A percentile compares a stretch with the other conserved stretches of the same genome.
phyloP scores from a whole-genome alignment of 176 grass and related monocot genomes.

The Carex pumila region DNA sequence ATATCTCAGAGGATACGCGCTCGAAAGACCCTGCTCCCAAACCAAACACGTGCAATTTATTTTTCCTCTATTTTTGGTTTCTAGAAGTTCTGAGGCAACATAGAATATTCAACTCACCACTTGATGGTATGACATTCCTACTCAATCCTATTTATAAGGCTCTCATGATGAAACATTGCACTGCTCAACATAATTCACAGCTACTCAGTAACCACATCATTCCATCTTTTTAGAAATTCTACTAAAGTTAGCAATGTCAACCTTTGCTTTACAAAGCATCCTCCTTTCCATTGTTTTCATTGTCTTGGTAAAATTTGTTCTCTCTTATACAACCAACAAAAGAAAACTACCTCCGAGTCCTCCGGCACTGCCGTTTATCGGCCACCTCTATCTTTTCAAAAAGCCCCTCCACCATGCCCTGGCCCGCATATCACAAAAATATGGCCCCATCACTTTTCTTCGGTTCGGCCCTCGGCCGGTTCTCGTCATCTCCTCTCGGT shows the following conservation, averaged over 20 bases:
- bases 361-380: background rate
- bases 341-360: conserved; percentile 11
- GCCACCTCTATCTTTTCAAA: conserved; percentile 31
- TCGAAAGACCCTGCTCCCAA: too few species aligned
- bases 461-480: conserved; percentile 15
- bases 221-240: background rate
- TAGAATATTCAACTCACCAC: too few species aligned
- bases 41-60: too few species aligned
- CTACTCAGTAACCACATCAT: background rate
- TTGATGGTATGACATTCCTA: too few species aligned
- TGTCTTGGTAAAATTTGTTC: background rate
- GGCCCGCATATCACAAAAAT: background rate
- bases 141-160: background rate
- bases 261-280: background rate
- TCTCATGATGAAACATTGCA: too few species aligned
- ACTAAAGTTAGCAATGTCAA: background rate
- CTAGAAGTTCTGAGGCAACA: too few species aligned
- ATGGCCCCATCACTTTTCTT: conserved; percentile 17
- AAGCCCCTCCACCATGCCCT: conserved; percentile 16
- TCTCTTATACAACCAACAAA: background rate
- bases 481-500: conserved; percentile 12
- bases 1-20: too few species aligned
- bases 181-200: background rate
- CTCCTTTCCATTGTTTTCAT: background rate
- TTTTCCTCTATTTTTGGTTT: too few species aligned